Evolutionary conservation across 108 stramenopile species (phyloP).

Genomic region (Ochromonas danica): DNA sequence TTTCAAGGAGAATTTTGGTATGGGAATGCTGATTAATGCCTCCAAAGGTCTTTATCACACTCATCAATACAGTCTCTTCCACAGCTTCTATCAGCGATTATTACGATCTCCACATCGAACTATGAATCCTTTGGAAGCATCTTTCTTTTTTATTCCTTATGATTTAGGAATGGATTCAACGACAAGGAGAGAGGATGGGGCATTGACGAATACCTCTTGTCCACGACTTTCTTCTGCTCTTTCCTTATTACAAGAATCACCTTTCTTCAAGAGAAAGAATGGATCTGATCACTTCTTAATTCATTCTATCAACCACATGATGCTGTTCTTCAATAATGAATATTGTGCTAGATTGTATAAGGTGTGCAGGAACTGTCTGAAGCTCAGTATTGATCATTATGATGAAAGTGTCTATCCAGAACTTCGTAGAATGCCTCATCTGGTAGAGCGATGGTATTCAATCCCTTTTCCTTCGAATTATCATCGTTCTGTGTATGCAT

Average conservation of each 20-base stretch:
- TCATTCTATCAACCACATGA: conserved; percentile 18
- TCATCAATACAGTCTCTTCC: conserved; percentile 11
- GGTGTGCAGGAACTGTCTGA: background rate
- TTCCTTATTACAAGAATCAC: background rate
- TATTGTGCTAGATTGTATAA: conserved; percentile 12
- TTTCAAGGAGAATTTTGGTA: background rate
- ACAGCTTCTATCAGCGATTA: background rate
- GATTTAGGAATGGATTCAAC: background rate
- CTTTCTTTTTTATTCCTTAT: conserved; percentile 5
- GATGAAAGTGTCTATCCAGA: background rate
- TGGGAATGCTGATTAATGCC: background rate
- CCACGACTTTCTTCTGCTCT: background rate
- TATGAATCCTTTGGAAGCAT: background rate
- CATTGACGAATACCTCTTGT: background rate
- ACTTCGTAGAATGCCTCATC: background rate
- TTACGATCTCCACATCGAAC: background rate
- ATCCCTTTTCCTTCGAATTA: conserved; percentile 11
- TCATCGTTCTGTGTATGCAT: background rate
- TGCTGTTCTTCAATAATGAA: background rate
- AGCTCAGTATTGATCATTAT: background rate
- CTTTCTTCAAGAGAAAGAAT: background rate
- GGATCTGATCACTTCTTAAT: background rate
- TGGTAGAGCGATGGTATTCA: background rate
- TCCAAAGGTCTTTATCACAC: background rate
- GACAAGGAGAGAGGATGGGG: background rate